These are phyloP conservation scores for Castanea crenata DNA, from an alignment of 306 rosid genomes.

Conservation along the genomic window DNA sequence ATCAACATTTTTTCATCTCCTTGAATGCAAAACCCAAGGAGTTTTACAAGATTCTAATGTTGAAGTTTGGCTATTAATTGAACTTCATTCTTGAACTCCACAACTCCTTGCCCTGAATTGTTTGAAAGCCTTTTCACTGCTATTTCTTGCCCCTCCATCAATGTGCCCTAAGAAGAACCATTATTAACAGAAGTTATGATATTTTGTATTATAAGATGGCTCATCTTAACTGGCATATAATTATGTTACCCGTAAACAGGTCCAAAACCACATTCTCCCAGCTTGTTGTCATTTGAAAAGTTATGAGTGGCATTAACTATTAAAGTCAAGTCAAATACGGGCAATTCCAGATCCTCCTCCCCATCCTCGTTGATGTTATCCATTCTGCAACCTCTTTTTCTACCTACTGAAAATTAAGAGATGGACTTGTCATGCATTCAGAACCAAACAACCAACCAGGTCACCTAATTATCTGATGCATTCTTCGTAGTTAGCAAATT, in stretches of 20 bases:
- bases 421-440: background rate
- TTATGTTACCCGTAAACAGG: constrained; percentile 45
- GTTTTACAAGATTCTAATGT: constrained; percentile 45
- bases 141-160: constrained; percentile 42
- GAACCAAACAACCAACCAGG: too few species aligned
- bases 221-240: background rate
- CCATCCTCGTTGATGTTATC: background rate
- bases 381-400: too few species aligned
- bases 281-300: constrained; percentile 43
- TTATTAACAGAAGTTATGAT: background rate
- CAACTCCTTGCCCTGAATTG: constrained; percentile 49
- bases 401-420: background rate
- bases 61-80: constrained; percentile 38
- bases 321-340: constrained; percentile 30
- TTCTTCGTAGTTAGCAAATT: too few species aligned
- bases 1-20: constrained; percentile 33
- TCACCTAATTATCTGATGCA: background rate
- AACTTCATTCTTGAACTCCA: constrained; percentile 23
- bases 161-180: constrained; percentile 47
- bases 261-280: constrained; percentile 71
- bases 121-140: constrained; percentile 64
- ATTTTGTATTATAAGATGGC: background rate
- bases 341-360: constrained; percentile 46
- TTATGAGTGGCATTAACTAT: constrained; percentile 42
- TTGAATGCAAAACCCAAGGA: constrained; percentile 39